Conservation (phyloP, 2,329 filamentous ascomycete species). For the Calonectria pteridis region DNA sequence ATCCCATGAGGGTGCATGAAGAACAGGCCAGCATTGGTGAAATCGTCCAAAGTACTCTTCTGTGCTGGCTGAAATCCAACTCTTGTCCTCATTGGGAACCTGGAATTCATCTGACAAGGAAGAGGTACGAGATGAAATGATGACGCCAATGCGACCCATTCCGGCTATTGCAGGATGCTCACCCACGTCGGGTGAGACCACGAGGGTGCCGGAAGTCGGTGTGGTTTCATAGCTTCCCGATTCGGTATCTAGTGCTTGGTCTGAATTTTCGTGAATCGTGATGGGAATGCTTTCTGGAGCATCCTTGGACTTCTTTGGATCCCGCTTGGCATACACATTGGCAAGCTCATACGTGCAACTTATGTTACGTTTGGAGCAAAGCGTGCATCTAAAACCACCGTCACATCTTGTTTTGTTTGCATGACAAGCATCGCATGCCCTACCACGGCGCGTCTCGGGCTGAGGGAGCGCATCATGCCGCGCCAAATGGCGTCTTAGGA, state of each 20-base stretch:
- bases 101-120: constrained; percentile 25
- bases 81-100: constrained; percentile 22
- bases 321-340: neutral
- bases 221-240: neutral
- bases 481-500: constrained; percentile 53
- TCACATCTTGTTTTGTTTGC: constrained; percentile 60
- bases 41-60: constrained; percentile 55
- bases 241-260: neutral
- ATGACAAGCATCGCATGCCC: constrained; percentile 59
- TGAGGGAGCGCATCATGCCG: constrained; percentile 49
- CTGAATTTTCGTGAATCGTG: neutral
- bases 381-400: constrained; percentile 54
- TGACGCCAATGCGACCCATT: constrained; percentile 22
- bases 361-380: constrained; percentile 54
- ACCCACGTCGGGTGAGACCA: neutral
- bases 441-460: constrained; percentile 50
- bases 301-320: neutral
- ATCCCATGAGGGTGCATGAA: constrained; percentile 53
- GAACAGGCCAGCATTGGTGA: constrained; percentile 56
- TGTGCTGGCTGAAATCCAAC: constrained; percentile 34
- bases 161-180: constrained; percentile 27
- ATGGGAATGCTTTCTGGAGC: neutral
- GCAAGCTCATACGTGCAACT: constrained; percentile 52
- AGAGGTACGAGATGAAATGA: constrained; percentile 18
- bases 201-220: constrained; percentile 11